A percentile compares a stretch with the other conserved stretches of the same genome.
These are phyloP conservation scores for Microsporum audouinii DNA, from an alignment of 2,329 filamentous ascomycete genomes.

Conservation along the genomic window DNA sequence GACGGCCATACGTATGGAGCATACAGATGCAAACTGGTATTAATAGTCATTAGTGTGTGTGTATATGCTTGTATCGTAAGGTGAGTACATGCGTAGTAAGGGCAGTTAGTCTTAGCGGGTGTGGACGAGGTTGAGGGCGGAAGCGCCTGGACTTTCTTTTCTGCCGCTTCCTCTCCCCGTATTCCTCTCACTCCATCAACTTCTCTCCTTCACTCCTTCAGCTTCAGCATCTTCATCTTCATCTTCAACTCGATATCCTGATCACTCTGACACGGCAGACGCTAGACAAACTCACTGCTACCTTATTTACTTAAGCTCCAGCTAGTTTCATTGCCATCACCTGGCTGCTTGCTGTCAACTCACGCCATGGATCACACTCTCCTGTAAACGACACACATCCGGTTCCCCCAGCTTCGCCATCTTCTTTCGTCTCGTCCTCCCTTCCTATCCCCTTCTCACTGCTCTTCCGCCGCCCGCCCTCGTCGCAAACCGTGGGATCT, in stretches of 20 bases:
- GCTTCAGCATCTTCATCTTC: background rate
- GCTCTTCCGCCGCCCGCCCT: background rate
- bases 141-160: background rate
- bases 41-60: too few species aligned
- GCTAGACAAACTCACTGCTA: background rate
- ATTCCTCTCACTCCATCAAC: background rate
- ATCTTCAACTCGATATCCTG: background rate
- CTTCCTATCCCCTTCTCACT: background rate
- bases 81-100: too few species aligned
- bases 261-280: background rate
- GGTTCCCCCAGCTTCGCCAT: background rate
- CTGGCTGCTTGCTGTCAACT: background rate
- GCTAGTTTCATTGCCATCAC: background rate
- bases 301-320: background rate
- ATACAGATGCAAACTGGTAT: too few species aligned
- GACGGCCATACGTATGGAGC: too few species aligned
- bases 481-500: background rate
- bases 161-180: background rate
- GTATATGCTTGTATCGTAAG: too few species aligned
- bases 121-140: background rate
- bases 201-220: background rate
- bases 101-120: too few species aligned
- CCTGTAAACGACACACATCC: background rate
- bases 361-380: background rate
- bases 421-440: background rate